phyloP scores from a whole-genome alignment of 2,329 filamentous ascomycete genomes.

The Penicillium sp. region DNA sequence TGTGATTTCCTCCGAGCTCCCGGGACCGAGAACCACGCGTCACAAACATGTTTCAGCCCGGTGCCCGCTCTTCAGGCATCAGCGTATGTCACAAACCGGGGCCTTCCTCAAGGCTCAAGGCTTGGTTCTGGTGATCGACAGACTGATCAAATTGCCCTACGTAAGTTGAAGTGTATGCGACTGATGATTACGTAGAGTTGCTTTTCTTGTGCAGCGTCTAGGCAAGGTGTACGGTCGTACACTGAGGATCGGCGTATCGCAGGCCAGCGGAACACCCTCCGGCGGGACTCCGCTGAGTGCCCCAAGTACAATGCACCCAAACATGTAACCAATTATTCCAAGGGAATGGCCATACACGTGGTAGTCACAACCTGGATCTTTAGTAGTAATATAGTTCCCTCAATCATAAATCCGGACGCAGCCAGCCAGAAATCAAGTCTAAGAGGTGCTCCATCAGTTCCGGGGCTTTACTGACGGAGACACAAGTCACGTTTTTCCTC shows the following conservation, averaged over 20 bases:
- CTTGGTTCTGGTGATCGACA: constrained; percentile 15
- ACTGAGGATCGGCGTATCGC: not conserved
- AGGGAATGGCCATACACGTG: not conserved
- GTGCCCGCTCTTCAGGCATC: constrained; percentile 13
- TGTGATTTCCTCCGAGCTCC: not conserved
- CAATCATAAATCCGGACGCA: not conserved
- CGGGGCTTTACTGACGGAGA: not conserved
- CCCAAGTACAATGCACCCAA: not conserved
- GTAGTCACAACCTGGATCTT: not conserved
- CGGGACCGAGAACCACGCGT: not conserved
- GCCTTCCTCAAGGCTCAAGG: constrained; percentile 16
- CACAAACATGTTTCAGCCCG: constrained; percentile 6
- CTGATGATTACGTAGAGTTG: not conserved
- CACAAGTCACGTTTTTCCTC: constrained; percentile 13
- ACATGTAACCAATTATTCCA: not conserved
- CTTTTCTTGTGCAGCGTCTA: not conserved
- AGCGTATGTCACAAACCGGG: constrained; percentile 8
- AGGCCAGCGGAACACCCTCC: constrained; percentile 18
- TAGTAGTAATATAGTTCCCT: not conserved
- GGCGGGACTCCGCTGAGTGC: constrained; percentile 23
- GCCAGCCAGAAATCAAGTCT: not conserved
- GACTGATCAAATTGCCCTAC: not conserved
- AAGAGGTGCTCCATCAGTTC: not conserved
- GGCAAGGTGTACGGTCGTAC: constrained; percentile 1
- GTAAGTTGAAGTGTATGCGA: not conserved